Conservation (phyloP, 108 stramenopile genomes). For the Cyclostephanos invisitatus region DNA sequence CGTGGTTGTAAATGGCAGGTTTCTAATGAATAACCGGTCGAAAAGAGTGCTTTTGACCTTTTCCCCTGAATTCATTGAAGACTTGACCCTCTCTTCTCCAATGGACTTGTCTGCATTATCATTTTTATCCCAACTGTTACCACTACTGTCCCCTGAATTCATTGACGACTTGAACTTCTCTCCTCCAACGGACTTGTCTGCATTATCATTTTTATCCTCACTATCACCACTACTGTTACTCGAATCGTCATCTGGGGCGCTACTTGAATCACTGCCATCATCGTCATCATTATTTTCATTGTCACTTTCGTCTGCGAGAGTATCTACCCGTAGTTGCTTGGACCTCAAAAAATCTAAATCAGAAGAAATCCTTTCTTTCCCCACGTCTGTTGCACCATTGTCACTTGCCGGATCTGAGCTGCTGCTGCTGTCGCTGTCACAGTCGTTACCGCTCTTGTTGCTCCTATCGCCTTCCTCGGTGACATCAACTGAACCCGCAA, state of each 20-base stretch:
- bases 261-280: slow-evolving; percentile 23
- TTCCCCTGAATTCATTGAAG: slow-evolving; percentile 2
- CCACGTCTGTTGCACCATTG: slow-evolving; percentile 28
- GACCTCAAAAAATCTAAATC: slow-evolving; percentile 86
- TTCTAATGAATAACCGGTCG: slow-evolving; percentile 91
- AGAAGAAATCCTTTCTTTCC: slow-evolving; percentile 26
- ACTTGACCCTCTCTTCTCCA: not conserved
- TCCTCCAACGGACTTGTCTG: slow-evolving; percentile 7
- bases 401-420: slow-evolving; percentile 27
- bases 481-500: not conserved
- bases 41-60: slow-evolving; percentile 14
- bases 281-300: slow-evolving; percentile 45
- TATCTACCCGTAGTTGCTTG: slow-evolving; percentile 60
- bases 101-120: slow-evolving; percentile 11
- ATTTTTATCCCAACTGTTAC: slow-evolving; percentile 19
- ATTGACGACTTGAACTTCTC: not conserved
- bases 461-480: slow-evolving; percentile 20
- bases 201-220: slow-evolving; percentile 17
- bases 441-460: slow-evolving; percentile 30
- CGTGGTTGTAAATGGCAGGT: slow-evolving; percentile 90
- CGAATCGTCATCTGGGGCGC: slow-evolving; percentile 29
- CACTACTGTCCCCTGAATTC: slow-evolving; percentile 23
- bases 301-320: slow-evolving; percentile 55
- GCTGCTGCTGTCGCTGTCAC: slow-evolving; percentile 40
- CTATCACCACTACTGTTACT: slow-evolving; percentile 22